Conservation (phyloP, 2,329 filamentous ascomycete species). For the Colletotrichum sp. region DNA sequence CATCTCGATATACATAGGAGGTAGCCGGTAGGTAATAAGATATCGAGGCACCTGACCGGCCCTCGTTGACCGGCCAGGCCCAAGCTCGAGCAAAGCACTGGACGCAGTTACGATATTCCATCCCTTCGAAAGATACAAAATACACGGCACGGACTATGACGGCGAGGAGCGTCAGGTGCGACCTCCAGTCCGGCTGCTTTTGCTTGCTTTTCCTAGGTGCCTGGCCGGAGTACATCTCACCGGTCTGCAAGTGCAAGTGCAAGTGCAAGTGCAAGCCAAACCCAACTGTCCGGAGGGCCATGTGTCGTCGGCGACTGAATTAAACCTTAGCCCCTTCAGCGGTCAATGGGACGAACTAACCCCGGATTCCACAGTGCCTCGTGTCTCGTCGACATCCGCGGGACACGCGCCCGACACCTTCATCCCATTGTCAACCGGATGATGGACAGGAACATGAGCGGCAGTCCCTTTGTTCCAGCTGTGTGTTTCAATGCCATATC, state of each 20-base stretch:
- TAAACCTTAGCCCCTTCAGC: neutral
- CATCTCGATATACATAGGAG: neutral
- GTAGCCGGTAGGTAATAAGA: neutral
- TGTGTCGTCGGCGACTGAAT: neutral
- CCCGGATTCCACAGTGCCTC: neutral
- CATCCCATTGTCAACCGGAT: slow-evolving; percentile 13
- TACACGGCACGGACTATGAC: neutral
- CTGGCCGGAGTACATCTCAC: neutral
- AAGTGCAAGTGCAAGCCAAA: neutral
- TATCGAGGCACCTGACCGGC: neutral
- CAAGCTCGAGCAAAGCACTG: neutral
- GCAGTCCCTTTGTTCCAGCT: neutral
- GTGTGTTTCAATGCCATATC: neutral
- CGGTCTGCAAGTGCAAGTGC: neutral
- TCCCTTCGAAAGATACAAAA: neutral
- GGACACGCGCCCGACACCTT: neutral
- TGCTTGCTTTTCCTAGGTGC: neutral
- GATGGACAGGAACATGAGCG: neutral
- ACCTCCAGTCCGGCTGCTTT: neutral
- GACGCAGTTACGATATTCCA: neutral
- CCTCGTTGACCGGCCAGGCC: neutral
- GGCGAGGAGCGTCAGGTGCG: neutral
- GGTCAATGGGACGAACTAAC: slow-evolving; percentile 11
- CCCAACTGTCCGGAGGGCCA: neutral
- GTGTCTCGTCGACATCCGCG: neutral